phyloP scores from a whole-genome alignment of 305 asterid species.

The Withania somnifera region DNA sequence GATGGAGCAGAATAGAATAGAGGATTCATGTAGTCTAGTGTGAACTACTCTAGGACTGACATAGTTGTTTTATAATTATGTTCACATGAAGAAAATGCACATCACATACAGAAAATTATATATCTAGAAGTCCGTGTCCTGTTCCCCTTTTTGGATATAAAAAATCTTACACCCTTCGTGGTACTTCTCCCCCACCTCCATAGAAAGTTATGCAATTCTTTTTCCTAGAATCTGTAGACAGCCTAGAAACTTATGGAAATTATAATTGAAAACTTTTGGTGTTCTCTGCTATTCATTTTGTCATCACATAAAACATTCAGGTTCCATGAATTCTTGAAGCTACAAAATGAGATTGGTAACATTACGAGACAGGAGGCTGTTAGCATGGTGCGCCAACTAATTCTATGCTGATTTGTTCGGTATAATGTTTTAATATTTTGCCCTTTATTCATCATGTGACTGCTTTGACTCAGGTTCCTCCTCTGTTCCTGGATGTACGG shows the following conservation, averaged over 20 bases:
- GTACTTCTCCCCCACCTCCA: not conserved
- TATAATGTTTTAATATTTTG: not conserved
- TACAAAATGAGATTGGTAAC: slow-evolving; percentile 60
- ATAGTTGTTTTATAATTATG: not conserved
- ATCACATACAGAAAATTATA: not conserved
- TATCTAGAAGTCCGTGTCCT: not conserved
- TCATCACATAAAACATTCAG: slow-evolving; percentile 28
- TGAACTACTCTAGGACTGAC: not conserved
- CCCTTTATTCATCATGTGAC: not conserved
- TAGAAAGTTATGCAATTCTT: not conserved
- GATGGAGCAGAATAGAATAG: not conserved
- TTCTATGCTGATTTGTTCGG: not conserved
- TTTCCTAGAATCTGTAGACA: not conserved
- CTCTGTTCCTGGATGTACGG: slow-evolving; percentile 60
- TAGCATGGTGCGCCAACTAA: slow-evolving; percentile 13
- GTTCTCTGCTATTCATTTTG: not conserved
- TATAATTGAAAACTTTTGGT: not conserved
- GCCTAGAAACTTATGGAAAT: not conserved
- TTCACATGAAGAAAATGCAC: not conserved
- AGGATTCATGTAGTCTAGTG: not conserved
- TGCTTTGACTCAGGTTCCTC: slow-evolving; percentile 35
- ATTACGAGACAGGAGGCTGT: slow-evolving; percentile 18
- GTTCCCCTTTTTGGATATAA: not conserved
- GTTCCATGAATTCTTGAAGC: slow-evolving; percentile 89
- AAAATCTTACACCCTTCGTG: not conserved